Base-by-base conservation (phyloP, 2,329 filamentous ascomycete species). In the Colletotrichum sp. region DNA sequence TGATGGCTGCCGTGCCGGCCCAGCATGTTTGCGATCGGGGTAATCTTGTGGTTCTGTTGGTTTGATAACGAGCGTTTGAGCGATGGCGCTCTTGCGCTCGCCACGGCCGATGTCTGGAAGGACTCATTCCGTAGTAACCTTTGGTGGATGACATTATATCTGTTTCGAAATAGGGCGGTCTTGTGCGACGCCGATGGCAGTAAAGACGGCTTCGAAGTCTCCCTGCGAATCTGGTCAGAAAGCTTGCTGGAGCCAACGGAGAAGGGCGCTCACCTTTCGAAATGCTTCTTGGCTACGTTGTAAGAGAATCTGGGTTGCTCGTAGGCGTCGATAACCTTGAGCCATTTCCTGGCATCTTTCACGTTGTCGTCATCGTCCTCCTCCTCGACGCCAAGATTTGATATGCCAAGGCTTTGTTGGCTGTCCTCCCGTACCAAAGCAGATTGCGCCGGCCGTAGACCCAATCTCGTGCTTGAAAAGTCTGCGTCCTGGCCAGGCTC, bases 131-230 rank as follows among this genome's bases (percentile, higher is more conserved):
- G 93, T 55, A 99, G 90, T 21, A 99, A 91, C 21, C 97, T 93
- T 83, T 99, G 96, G 83, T 98, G 94, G 67, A 99, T 94, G 71
- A 99, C 91, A 80, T 98, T 94, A 83, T 98, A 99, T 77, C 96
- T 92, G 83, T 98, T 96, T 78, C 96, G 92, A 85, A 98, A 98
- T 60, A 97, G 88, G 5, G 92, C 88, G 3, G 95, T 98, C 84
- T 98, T 98, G 81, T 96, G 94, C 8, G 93, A 91, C 18, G 95
- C 92, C 10, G 91, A 88, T 0, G 98, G 95, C 77, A 99, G 88
- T 55, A 96, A 82, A 2, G 93, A 93, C 16, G 94, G 91, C 78
- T 92, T 92, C 15, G 90, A 88, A 6, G 89, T 87, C 68, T 93
- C 89, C 81, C 92, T 93, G 79, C 30, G n/a, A 16, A 21, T 26